These are phyloP conservation scores for Blastobotrys raffinosifermentans DNA, from an alignment of 1,139 yeast genomes.

Conservation along the genomic window DNA sequence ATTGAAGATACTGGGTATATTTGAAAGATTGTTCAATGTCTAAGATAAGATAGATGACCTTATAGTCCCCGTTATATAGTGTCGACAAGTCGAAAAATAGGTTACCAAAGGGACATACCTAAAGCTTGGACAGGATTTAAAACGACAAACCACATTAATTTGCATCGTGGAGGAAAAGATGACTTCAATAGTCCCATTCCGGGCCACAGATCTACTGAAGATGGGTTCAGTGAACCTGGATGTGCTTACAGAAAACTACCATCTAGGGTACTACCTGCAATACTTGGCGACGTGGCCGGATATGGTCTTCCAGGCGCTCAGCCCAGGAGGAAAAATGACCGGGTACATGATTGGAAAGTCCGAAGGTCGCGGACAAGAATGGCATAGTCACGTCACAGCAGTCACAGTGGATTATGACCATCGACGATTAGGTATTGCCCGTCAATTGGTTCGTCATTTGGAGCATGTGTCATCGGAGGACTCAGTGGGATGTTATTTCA, in stretches of 20 bases:
- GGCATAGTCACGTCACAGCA: constrained; percentile 98
- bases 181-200: constrained; percentile 82
- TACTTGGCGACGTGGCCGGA: constrained; percentile 86
- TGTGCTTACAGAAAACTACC: constrained; percentile 85
- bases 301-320: constrained; percentile 69
- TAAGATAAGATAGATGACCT: too few species aligned
- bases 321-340: constrained; percentile 29
- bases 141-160: constrained; percentile 2
- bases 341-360: constrained; percentile 85
- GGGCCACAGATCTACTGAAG: constrained; percentile 72
- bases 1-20: too few species aligned
- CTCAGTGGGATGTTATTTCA: constrained; percentile 59
- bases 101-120: not conserved
- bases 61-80: too few species aligned
- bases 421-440: constrained; percentile 78
- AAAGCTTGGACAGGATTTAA: constrained; percentile 6
- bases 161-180: too few species aligned
- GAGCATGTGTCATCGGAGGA: constrained; percentile 61
- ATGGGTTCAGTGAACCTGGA: constrained; percentile 76
- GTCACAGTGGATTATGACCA: constrained; percentile 83
- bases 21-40: too few species aligned
- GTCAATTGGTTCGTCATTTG: constrained; percentile 61
- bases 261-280: constrained; percentile 73
- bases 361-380: constrained; percentile 76
- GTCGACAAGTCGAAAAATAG: not conserved